Conservation (phyloP, 139 green algal genomes). For the Diplosphaera chodatii region DNA sequence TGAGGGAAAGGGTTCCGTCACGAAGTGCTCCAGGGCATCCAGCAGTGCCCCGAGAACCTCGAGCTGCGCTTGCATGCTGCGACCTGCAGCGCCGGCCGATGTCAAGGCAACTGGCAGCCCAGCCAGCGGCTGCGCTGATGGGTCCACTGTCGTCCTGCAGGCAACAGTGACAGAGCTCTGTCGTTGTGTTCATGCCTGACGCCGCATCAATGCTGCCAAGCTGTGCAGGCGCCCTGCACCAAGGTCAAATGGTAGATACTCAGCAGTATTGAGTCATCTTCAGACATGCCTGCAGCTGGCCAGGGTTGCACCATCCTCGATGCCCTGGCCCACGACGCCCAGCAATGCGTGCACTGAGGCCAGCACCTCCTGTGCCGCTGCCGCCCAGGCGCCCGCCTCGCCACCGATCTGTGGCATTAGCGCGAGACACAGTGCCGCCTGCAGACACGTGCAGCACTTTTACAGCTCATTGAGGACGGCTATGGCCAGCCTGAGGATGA, state of each 20-base stretch:
- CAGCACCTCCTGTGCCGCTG: conserved; percentile 21
- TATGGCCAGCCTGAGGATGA: too few relatives aligned
- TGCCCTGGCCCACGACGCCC: conserved; percentile 2
- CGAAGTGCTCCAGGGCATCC: conserved; percentile 18
- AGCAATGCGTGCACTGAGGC: conserved; percentile 27
- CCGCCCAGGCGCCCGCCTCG: conserved; percentile 29
- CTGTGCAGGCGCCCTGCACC: too few relatives aligned
- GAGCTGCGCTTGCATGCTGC: neutral
- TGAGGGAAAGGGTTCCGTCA: conserved; percentile 15
- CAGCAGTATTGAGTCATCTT: too few relatives aligned
- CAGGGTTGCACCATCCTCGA: neutral
- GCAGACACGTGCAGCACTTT: neutral
- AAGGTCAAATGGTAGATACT: too few relatives aligned
- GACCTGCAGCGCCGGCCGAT: neutral
- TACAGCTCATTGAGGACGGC: too few relatives aligned
- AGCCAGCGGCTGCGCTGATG: neutral
- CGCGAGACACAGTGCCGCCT: neutral
- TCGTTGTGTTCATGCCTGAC: too few relatives aligned
- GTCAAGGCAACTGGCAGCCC: too few relatives aligned
- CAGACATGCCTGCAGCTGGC: neutral
- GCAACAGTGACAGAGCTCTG: too few relatives aligned
- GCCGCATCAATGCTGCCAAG: too few relatives aligned
- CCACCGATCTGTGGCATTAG: conserved; percentile 4
- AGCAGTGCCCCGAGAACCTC: conserved; percentile 22
- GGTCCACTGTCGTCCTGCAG: neutral